Evolutionary conservation across 169 alveolate species (phyloP), one percentile per base, ranked within the genome.

Genomic region (Plasmodium yoelii): DNA sequence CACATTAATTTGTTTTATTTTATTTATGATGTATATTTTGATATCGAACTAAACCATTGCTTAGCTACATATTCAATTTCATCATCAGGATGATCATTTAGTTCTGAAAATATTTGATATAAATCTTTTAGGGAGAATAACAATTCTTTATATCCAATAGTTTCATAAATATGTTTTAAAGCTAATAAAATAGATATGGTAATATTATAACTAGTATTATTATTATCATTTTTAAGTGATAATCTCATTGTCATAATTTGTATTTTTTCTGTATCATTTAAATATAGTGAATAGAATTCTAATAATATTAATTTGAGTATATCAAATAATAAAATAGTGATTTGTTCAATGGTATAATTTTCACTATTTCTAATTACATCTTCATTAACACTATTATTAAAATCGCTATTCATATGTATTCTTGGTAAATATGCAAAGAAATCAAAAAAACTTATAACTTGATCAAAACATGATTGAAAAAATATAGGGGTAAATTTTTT

Each of bases 161-260:
- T 82, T 24, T 82, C 90, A 18, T 56, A 82, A 55, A 69, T 56
- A 82, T 82, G 69, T 68, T 82, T 82, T 51, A 82, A 51, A 7
- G 90, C 65, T n/a, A 77, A 57, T 39, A 77, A 26, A 10, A 77
- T 77, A 26, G 46, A 61, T 26, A 77, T 56, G 44, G 75, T 77
- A n/a, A 77, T 47, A 63, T 77, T 77, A 15, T 13, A 3, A 51
- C 88, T 73, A 15, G 60, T 44, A 59, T 77, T 63, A 56, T 77
- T 77, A 34, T 77, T 65, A 26, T 63, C 65, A 77, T 77, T 77
- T 57, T 82, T 82, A n/a, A 82, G 49, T 22, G 90, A 82, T 19
- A 82, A 34, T 68, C 90, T 65, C 90, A 82, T 82, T 6, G 90
- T 82, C 82, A 82, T 82, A 46, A 82, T 65, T 68, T 82, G 86